A percentile compares a stretch with the other conserved stretches of the same genome.
phyloP scores from a whole-genome alignment of 371 early-diverging fungal genomes.

The Mortierella sp. region DNA sequence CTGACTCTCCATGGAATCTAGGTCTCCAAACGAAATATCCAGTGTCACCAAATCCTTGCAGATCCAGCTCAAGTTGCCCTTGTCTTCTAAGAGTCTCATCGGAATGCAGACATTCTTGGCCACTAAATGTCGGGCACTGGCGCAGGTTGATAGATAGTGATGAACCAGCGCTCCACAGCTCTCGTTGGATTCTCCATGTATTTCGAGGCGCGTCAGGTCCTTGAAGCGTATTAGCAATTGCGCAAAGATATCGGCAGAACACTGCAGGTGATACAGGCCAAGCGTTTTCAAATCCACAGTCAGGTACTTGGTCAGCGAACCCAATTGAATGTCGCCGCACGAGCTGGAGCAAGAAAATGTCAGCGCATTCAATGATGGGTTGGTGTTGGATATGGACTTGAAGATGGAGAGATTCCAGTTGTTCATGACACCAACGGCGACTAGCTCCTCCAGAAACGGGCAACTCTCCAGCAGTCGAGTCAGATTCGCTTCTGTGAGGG shows the following conservation, averaged over 20 bases:
- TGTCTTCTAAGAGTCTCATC: background rate
- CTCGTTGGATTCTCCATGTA: background rate
- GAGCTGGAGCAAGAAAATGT: background rate
- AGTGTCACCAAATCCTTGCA: slow-evolving; percentile 8
- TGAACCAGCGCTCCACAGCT: background rate
- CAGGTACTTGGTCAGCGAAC: background rate
- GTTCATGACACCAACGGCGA: too few species aligned
- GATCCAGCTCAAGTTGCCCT: background rate
- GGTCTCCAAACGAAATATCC: slow-evolving; percentile 2
- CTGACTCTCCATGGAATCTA: background rate
- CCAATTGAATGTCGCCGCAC: background rate
- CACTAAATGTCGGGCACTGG: slow-evolving; percentile 6
- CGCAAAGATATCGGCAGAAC: background rate
- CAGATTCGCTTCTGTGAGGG: slow-evolving; percentile 5
- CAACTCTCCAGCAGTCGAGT: slow-evolving; percentile 17
- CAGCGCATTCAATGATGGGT: slow-evolving; percentile 6
- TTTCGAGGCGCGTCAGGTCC: slow-evolving; percentile 10
- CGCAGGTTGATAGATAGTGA: background rate
- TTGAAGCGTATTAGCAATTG: slow-evolving; percentile 2
- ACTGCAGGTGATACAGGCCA: slow-evolving; percentile 8
- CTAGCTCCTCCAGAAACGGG: too few species aligned
- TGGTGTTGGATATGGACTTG: slow-evolving; percentile 13
- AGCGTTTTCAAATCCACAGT: slow-evolving; percentile 1
- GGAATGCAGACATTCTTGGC: slow-evolving; percentile 11
- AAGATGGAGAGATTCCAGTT: too few species aligned